Conservation (phyloP, 208 protist species). For the Crithidia fasciculata region DNA sequence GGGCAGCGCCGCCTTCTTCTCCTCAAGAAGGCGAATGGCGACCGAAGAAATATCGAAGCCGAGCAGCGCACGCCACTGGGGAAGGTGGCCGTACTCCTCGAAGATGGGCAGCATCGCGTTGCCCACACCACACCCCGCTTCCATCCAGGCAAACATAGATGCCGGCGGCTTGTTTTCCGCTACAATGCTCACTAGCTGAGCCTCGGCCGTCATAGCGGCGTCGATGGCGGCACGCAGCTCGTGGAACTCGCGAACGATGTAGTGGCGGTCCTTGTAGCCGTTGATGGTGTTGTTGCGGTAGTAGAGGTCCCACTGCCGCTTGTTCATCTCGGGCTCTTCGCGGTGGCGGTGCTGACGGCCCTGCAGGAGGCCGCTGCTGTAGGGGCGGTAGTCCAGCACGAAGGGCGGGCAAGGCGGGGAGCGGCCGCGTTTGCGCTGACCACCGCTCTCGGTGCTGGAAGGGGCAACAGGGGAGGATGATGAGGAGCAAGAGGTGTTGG, state of each 20-base stretch:
- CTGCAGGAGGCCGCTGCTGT: conserved; percentile 63
- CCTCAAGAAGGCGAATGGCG: conserved; percentile 81
- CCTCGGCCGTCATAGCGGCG: conserved; percentile 7
- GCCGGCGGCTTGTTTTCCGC: conserved; percentile 1
- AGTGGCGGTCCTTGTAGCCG: conserved; percentile 91
- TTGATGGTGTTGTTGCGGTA: conserved; percentile 92
- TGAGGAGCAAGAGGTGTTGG: not conserved
- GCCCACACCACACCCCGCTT: conserved; percentile 95
- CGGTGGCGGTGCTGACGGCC: conserved; percentile 6
- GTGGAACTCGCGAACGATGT: conserved; percentile 85
- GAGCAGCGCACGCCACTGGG: conserved; percentile 62
- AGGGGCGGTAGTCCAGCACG: conserved; percentile 81
- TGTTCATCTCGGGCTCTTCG: conserved; percentile 36
- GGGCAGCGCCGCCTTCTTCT: conserved; percentile 48
- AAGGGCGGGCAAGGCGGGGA: conserved; percentile 60
- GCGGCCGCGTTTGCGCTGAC: conserved; percentile 33
- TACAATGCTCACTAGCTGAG: not conserved
- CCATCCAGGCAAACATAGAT: conserved; percentile 72
- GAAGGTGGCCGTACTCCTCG: conserved; percentile 72
- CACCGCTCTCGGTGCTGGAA: not conserved
- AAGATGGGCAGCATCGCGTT: conserved; percentile 93
- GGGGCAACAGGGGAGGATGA: not conserved
- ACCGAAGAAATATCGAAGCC: conserved; percentile 93
- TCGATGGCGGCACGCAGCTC: conserved; percentile 70
- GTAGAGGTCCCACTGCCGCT: conserved; percentile 85